These are phyloP conservation scores for Diplodia scrobiculata DNA, from an alignment of 2,329 filamentous ascomycete genomes.

Conservation along the genomic window DNA sequence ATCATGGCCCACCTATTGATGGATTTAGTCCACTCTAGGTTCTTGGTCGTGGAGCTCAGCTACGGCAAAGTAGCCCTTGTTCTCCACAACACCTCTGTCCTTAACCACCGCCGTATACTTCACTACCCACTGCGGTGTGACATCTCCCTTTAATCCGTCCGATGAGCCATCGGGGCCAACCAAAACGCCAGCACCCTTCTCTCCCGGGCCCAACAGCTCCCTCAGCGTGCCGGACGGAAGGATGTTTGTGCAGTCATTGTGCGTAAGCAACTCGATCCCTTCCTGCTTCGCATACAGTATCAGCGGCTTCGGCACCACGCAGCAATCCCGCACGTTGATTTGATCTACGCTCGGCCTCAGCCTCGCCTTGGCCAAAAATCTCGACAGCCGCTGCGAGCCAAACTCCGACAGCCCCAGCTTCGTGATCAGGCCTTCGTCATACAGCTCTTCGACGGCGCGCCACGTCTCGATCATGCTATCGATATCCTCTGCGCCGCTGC, in stretches of 20 bases:
- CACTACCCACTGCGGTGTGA: slow-evolving; percentile 89
- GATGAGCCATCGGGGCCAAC: slow-evolving; percentile 59
- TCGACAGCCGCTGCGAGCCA: slow-evolving; percentile 76
- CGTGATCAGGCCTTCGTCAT: slow-evolving; percentile 69
- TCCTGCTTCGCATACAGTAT: slow-evolving; percentile 80
- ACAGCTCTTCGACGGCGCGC: slow-evolving; percentile 69
- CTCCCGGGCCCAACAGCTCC: slow-evolving; percentile 74
- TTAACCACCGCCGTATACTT: slow-evolving; percentile 96
- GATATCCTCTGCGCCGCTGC: slow-evolving; percentile 55
- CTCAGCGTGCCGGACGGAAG: slow-evolving; percentile 81
- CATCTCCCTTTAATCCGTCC: slow-evolving; percentile 70
- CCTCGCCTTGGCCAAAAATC: slow-evolving; percentile 70
- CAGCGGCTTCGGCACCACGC: slow-evolving; percentile 87
- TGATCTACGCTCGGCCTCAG: slow-evolving; percentile 84
- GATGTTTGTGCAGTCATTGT: slow-evolving; percentile 92
- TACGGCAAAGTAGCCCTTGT: slow-evolving; percentile 94
- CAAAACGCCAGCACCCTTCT: slow-evolving; percentile 74
- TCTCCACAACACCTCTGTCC: slow-evolving; percentile 93
- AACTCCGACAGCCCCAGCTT: slow-evolving; percentile 89
- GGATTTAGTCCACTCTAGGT: not conserved
- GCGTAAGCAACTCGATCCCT: slow-evolving; percentile 84
- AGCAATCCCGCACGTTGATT: slow-evolving; percentile 95
- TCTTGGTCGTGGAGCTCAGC: slow-evolving; percentile 63
- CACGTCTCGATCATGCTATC: slow-evolving; percentile 69
- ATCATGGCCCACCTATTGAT: not conserved